phyloP scores from a whole-genome alignment of 495 filamentous ascomycete genomes.

The Penicillium manginii region DNA sequence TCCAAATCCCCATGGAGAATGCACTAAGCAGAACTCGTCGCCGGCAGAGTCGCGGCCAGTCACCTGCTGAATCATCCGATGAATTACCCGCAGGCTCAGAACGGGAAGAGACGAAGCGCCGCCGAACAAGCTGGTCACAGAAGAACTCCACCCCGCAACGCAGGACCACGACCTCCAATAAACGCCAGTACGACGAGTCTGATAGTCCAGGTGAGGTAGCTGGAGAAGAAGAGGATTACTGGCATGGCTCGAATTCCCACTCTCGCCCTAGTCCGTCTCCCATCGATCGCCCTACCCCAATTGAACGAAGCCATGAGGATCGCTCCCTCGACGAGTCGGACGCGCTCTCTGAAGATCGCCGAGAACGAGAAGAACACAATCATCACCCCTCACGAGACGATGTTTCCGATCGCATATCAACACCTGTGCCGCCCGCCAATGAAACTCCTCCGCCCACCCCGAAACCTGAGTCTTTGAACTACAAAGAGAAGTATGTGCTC shows the following conservation, averaged over 20 bases:
- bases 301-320: constrained; percentile 16
- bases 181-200: constrained; percentile 36
- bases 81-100: constrained; percentile 53
- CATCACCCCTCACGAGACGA: constrained; percentile 17
- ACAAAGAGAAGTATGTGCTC: constrained; percentile 66
- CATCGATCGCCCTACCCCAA: constrained; percentile 19
- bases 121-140: constrained; percentile 43
- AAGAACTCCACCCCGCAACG: constrained; percentile 45
- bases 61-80: constrained; percentile 54
- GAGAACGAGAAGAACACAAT: constrained; percentile 10
- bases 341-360: constrained; percentile 21
- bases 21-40: constrained; percentile 57
- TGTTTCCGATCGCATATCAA: constrained; percentile 35
- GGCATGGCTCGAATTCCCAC: constrained; percentile 36
- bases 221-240: constrained; percentile 45
- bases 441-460: constrained; percentile 45
- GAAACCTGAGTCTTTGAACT: constrained; percentile 57
- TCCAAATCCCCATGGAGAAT: constrained; percentile 31
- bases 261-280: constrained; percentile 33
- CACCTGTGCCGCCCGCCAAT: constrained; percentile 35
- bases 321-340: constrained; percentile 25
- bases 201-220: constrained; percentile 53
- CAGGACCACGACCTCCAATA: constrained; percentile 34
- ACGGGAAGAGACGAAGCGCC: constrained; percentile 41
- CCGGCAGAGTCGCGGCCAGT: constrained; percentile 40